A percentile compares a stretch with the other conserved stretches of the same genome.
Conservation (phyloP, 148 eudicot genomes). For the Chenopodium formosanum region DNA sequence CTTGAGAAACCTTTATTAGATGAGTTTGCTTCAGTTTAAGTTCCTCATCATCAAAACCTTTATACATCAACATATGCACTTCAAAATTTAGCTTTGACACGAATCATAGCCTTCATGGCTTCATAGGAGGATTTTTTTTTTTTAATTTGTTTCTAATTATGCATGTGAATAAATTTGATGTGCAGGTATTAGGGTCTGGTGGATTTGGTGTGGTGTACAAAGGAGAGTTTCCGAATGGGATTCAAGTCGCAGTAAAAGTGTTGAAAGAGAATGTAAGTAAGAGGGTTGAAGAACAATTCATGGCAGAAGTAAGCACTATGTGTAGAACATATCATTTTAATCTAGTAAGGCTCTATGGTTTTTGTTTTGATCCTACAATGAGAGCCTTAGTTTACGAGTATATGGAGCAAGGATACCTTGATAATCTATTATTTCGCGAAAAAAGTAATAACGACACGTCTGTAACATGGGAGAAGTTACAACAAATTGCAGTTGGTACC, state of each 20-base stretch:
- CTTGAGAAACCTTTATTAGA: no score
- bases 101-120: no score
- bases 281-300: conserved; percentile 35
- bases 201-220: conserved; percentile 36
- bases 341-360: conserved; percentile 33
- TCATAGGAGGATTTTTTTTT: no score
- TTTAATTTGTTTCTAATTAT: background rate
- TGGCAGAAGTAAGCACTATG: conserved; percentile 38
- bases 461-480: conserved; percentile 11
- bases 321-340: conserved; percentile 38
- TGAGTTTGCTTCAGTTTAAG: no score
- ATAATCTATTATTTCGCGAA: conserved; percentile 14
- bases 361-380: conserved; percentile 31
- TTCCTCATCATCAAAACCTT: no score
- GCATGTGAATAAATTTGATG: background rate
- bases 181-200: conserved; percentile 31
- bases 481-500: conserved; percentile 30
- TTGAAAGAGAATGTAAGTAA: conserved; percentile 23
- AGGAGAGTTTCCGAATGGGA: conserved; percentile 31
- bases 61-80: no score
- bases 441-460: background rate
- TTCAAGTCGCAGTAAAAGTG: conserved; percentile 31
- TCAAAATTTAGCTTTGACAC: no score
- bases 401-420: conserved; percentile 34
- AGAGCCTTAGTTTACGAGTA: conserved; percentile 39